phyloP scores from a whole-genome alignment of 768 basidiomycete species.

The Cyclocybe aegerita region DNA sequence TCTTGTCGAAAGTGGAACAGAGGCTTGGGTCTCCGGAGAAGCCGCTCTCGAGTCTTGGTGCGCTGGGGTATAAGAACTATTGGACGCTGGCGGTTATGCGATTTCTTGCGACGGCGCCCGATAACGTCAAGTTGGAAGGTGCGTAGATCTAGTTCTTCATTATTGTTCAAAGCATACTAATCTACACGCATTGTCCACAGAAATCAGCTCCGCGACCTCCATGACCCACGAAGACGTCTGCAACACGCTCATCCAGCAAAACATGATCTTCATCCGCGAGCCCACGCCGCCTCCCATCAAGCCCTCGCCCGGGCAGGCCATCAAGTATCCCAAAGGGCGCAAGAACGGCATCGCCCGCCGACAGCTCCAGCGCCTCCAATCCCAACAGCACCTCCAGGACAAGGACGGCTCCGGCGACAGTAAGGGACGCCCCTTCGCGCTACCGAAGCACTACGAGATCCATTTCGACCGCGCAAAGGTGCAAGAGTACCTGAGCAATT shows the following conservation, averaged over 20 bases:
- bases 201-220: conserved; percentile 81
- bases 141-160: conserved; percentile 15
- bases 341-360: conserved; percentile 64
- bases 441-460: conserved; percentile 73
- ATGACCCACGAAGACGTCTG: conserved; percentile 92
- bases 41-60: conserved; percentile 89
- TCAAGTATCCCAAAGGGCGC: conserved; percentile 70
- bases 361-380: conserved; percentile 60
- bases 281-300: conserved; percentile 50
- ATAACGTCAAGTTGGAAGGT: conserved; percentile 75
- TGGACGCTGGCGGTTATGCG: conserved; percentile 90
- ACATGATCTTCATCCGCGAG: conserved; percentile 67
- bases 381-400: conserved; percentile 19
- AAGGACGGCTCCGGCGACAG: conserved; percentile 38
- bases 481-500: conserved; percentile 58
- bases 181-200: conserved; percentile 34
- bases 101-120: conserved; percentile 61
- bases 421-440: conserved; percentile 53
- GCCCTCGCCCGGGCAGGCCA: conserved; percentile 76
- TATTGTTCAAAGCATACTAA: background rate
- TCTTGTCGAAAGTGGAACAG: conserved; percentile 93
- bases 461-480: conserved; percentile 71
- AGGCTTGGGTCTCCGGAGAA: conserved; percentile 93
- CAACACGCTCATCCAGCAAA: conserved; percentile 66
- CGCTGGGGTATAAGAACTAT: conserved; percentile 92